Conservation (phyloP, 257 asterid genomes). For the Plantago major region DNA sequence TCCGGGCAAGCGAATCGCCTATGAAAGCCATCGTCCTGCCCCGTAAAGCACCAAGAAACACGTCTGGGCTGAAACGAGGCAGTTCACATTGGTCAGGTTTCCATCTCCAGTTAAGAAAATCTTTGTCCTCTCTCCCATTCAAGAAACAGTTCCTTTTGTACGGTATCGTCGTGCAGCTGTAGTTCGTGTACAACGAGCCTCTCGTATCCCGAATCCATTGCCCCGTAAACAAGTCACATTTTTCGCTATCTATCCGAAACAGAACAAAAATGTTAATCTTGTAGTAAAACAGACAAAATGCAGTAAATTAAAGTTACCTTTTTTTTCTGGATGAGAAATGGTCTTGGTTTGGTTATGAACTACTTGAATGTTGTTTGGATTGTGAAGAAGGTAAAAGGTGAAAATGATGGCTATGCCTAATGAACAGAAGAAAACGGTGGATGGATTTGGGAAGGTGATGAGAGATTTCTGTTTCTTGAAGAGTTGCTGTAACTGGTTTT, state of each 20-base stretch:
- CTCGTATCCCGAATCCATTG: conserved; percentile 39
- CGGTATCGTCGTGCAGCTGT: conserved; percentile 53
- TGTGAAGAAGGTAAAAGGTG: conserved; percentile 22
- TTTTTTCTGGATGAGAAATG: conserved; percentile 12
- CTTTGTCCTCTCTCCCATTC: conserved; percentile 52
- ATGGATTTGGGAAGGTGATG: conserved; percentile 3
- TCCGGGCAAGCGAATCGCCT: conserved; percentile 66
- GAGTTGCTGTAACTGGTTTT: conserved; percentile 1
- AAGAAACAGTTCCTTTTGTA: conserved; percentile 44
- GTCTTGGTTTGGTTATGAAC: conserved; percentile 8
- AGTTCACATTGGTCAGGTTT: conserved; percentile 58
- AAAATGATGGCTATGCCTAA: conserved; percentile 18
- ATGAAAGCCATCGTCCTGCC: conserved; percentile 69
- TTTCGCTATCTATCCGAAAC: background rate
- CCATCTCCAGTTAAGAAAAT: conserved; percentile 71
- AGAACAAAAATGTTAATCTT: too few relatives aligned
- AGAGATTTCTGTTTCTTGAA: conserved; percentile 18
- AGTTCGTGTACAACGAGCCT: conserved; percentile 41
- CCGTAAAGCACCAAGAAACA: conserved; percentile 30
- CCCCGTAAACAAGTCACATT: conserved; percentile 56
- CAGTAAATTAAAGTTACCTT: conserved; percentile 11
- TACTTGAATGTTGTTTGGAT: conserved; percentile 15
- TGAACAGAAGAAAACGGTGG: conserved; percentile 22
- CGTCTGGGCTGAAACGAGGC: conserved; percentile 37
- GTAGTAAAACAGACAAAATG: too few relatives aligned